Conservation (phyloP, 495 filamentous ascomycete species). For the Aspergillus cristatus region DNA sequence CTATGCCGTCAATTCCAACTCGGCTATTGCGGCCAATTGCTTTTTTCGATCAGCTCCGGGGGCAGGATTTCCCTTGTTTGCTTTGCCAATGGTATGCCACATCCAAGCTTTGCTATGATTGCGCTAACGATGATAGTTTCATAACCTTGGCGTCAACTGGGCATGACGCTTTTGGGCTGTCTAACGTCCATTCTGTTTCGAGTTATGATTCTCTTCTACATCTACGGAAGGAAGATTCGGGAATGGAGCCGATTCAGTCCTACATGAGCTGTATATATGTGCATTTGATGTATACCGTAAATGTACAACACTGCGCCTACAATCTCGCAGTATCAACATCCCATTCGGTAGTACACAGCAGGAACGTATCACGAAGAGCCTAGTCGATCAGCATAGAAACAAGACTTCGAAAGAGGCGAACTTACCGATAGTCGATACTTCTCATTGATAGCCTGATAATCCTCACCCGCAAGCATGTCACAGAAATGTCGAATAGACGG, state of each 20-base stretch:
- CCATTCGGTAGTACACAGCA: slow-evolving; percentile 53
- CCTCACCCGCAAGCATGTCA: slow-evolving; percentile 52
- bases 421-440: slow-evolving; percentile 41
- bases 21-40: slow-evolving; percentile 41
- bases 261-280: too few relatives aligned
- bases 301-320: slow-evolving; percentile 13
- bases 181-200: slow-evolving; percentile 48
- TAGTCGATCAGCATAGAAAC: slow-evolving; percentile 3
- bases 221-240: slow-evolving; percentile 50
- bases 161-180: slow-evolving; percentile 51
- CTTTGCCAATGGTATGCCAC: slow-evolving; percentile 39
- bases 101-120: slow-evolving; percentile 22
- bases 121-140: slow-evolving; percentile 25
- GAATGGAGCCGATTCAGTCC: slow-evolving; percentile 16
- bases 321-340: slow-evolving; percentile 23
- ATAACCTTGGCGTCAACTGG: slow-evolving; percentile 47
- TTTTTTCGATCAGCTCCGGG: slow-evolving; percentile 32
- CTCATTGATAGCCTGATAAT: slow-evolving; percentile 57
- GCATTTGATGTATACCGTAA: too few relatives aligned
- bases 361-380: slow-evolving; percentile 52
- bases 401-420: not conserved
- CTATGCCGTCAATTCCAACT: slow-evolving; percentile 40
- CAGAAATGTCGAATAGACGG: slow-evolving; percentile 54
- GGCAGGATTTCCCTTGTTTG: slow-evolving; percentile 51
- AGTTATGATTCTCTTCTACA: slow-evolving; percentile 54